These are phyloP conservation scores for Stagonosporopsis tanaceti DNA, from an alignment of 2,329 filamentous ascomycete species.

Conservation along the genomic window DNA sequence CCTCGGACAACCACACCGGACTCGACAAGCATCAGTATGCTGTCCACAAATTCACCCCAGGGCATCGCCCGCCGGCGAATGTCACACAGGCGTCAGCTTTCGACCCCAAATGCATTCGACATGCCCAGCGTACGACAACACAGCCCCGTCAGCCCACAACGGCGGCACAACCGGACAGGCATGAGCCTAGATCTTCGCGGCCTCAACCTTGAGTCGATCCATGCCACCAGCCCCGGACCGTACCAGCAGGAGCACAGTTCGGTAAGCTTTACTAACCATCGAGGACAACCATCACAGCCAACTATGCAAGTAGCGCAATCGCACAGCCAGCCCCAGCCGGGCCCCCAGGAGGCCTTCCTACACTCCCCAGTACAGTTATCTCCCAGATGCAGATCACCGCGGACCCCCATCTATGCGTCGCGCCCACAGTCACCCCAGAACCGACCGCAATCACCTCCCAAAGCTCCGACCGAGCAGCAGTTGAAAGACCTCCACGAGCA, in stretches of 20 bases:
- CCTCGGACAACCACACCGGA: conserved; percentile 62
- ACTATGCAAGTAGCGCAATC: conserved; percentile 89
- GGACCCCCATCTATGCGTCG: conserved; percentile 44
- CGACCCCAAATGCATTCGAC: conserved; percentile 81
- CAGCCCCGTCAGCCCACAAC: conserved; percentile 67
- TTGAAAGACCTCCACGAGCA: conserved; percentile 54
- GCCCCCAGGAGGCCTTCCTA: conserved; percentile 58
- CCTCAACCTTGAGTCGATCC: conserved; percentile 60
- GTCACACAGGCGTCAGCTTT: conserved; percentile 86
- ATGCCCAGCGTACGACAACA: conserved; percentile 70
- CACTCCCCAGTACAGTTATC: conserved; percentile 50
- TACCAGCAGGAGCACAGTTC: conserved; percentile 60
- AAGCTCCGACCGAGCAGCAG: conserved; percentile 51
- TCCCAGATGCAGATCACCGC: conserved; percentile 45
- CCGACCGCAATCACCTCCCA: conserved; percentile 43
- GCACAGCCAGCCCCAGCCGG: conserved; percentile 84
- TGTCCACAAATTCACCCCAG: conserved; percentile 74
- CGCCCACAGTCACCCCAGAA: conserved; percentile 45
- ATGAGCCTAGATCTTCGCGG: conserved; percentile 78
- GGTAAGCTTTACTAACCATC: conserved; percentile 65
- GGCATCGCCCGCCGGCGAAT: conserved; percentile 77
- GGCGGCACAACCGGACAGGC: conserved; percentile 74
- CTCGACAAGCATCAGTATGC: conserved; percentile 76
- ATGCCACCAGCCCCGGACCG: conserved; percentile 38
- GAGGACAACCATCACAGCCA: conserved; percentile 73